Evolutionary conservation across 2,329 filamentous ascomycete species (phyloP).

Genomic region (Pochonia chlamydosporia): DNA sequence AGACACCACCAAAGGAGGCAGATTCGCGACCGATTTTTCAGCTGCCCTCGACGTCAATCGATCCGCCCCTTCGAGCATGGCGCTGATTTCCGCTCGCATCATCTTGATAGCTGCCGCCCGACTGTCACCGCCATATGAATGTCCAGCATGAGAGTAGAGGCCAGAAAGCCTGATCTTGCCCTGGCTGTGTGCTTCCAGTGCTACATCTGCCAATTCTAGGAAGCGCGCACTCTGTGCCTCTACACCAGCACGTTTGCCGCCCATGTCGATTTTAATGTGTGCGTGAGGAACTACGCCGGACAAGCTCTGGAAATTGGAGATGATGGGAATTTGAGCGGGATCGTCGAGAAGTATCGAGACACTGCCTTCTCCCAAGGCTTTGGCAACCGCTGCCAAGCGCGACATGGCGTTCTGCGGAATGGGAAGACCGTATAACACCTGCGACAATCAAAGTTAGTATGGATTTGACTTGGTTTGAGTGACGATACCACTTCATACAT

Average conservation of each 20-base stretch:
- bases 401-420: constrained; percentile 54
- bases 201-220: constrained; percentile 36
- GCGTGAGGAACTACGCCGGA: constrained; percentile 46
- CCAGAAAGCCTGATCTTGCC: constrained; percentile 46
- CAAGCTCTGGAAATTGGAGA: constrained; percentile 35
- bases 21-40: constrained; percentile 9
- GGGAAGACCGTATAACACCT: constrained; percentile 69
- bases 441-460: constrained; percentile 1
- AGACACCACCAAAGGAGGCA: constrained; percentile 40
- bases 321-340: constrained; percentile 47
- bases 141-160: constrained; percentile 68
- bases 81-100: constrained; percentile 23
- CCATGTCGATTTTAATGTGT: constrained; percentile 72
- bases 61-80: constrained; percentile 19
- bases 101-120: constrained; percentile 23
- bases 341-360: constrained; percentile 68
- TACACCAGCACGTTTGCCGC: constrained; percentile 65
- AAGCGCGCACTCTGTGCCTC: constrained; percentile 41
- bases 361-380: constrained; percentile 46
- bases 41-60: constrained; percentile 12
- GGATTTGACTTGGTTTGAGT: not conserved
- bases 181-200: constrained; percentile 17
- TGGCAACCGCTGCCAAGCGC: constrained; percentile 52
- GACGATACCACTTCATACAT: constrained; percentile 37
- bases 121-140: constrained; percentile 54